phyloP scores from a whole-genome alignment of 495 filamentous ascomycete species.

The Neohortaea acidophila region DNA sequence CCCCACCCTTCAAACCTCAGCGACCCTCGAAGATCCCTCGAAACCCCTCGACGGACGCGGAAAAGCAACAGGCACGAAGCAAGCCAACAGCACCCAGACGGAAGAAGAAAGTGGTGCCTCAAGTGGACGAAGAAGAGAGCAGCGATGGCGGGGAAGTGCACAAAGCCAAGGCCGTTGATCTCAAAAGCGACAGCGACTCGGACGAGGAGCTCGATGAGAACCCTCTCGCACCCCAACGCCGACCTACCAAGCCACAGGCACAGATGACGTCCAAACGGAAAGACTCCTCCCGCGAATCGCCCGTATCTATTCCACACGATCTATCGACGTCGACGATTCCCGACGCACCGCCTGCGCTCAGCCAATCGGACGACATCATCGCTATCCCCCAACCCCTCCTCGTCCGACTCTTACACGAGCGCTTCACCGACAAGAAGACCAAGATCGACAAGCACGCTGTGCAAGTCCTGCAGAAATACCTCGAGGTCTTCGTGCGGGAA shows the following conservation, averaged over 20 bases:
- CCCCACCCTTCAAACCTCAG: constrained; percentile 18
- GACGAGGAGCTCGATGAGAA: constrained; percentile 14
- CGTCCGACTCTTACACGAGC: constrained; percentile 57
- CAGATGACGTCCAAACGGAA: constrained; percentile 2
- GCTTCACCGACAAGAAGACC: constrained; percentile 53
- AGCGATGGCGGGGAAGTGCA: constrained; percentile 9
- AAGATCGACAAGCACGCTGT: constrained; percentile 70
- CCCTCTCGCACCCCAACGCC: constrained; percentile 4
- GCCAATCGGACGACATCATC: constrained; percentile 19
- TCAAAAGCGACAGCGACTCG: not conserved
- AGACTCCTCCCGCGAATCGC: not conserved
- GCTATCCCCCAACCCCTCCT: constrained; percentile 62
- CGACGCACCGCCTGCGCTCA: not conserved
- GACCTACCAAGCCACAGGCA: not conserved
- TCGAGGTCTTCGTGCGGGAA: constrained; percentile 86
- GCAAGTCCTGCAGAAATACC: constrained; percentile 63
- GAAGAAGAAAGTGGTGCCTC: constrained; percentile 1
- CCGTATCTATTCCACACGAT: not conserved
- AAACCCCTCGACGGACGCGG: constrained; percentile 6
- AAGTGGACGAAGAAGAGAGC: not conserved
- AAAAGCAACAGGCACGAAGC: not conserved
- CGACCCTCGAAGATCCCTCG: constrained; percentile 11
- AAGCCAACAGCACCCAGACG: not conserved
- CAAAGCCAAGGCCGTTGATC: constrained; percentile 2
- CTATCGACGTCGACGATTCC: not conserved